Conservation (phyloP, 176 grass and related monocot genomes). For the Avena atlantica region DNA sequence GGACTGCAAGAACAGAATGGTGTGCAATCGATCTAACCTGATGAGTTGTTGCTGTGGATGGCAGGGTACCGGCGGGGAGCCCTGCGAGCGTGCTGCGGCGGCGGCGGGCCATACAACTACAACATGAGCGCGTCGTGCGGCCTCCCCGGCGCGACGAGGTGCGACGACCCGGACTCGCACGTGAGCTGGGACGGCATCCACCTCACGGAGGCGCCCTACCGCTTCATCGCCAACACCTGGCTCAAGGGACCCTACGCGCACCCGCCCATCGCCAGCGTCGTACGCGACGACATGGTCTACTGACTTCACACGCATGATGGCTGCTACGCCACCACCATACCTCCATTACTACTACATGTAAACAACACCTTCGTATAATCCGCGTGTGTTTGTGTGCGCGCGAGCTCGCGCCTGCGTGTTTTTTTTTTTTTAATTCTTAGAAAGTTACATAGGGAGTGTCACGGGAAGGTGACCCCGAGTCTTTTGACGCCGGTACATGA, state of each 20-base stretch:
- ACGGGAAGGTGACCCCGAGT: neutral
- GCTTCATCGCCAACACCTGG: constrained; percentile 75
- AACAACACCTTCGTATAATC: neutral
- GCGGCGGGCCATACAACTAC: constrained; percentile 78
- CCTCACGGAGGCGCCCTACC: constrained; percentile 84
- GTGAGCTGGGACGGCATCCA: constrained; percentile 93
- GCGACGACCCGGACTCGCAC: constrained; percentile 61
- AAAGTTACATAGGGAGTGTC: neutral
- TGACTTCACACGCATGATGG: constrained; percentile 4
- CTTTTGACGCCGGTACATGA: neutral
- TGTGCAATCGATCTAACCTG: neutral
- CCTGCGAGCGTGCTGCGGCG: constrained; percentile 72
- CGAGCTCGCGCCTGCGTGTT: neutral
- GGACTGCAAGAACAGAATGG: neutral
- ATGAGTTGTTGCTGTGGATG: neutral
- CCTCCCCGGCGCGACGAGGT: constrained; percentile 52
- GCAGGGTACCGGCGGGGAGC: constrained; percentile 72
- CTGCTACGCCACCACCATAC: neutral
- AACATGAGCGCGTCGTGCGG: constrained; percentile 69
- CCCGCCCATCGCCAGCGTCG: constrained; percentile 58
- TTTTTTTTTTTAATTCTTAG: neutral
- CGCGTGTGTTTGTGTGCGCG: neutral
- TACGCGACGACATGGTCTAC: constrained; percentile 58
- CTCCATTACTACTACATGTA: neutral
- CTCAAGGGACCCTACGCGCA: constrained; percentile 75